Evolutionary conservation across 2,329 filamentous ascomycete genomes (phyloP), one percentile per base, ranked within the genome.

Genomic region (Arthrinium phaeospermum): DNA sequence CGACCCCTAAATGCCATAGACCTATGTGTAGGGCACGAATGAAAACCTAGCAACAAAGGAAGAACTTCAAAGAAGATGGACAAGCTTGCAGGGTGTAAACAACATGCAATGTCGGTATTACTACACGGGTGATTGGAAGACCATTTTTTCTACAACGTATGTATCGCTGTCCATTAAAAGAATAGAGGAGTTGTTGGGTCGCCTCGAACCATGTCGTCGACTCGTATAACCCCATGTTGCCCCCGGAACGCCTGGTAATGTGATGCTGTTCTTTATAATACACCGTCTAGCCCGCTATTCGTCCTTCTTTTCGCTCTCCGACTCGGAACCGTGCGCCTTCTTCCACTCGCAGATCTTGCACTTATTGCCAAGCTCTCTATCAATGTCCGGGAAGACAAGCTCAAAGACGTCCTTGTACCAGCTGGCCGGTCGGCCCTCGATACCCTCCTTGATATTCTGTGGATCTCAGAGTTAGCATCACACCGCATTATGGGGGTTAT

Each of bases 341-440:
- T 90, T 88, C 84, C 83, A 85, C 76, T 88, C 86, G 78, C 83
- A 84, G 67, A 87, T 83, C 79, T 92, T 92, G 91, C 94, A 96
- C 75, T 87, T 89, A 82, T 93, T 96, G 74, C 93, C 94, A 73
- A 90, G 84, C 57, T 92, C 88, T 74, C 85, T 87, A 83, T 98
- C 93, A 24, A 98, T 83, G 75, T 93, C 86, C 49, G 94, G 91
- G 86, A 99, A 99, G 77, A 98, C 91, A 74, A 98, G 88, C 75
- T 96, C 90, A 81, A 98, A 98, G 69, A 99, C 94, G 76, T 99
- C 95, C 8, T 89, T 89, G 86, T 98, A 99, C 96, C 96, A 99
- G 79, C 90, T 91, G 24, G 96, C 96, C 0, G 96, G 93, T 77
- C 92, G 93, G 79, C 97, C 96, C 83, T 98, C 92, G 74, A 99